A percentile compares a stretch with the other conserved stretches of the same genome.
These are phyloP conservation scores for Fusarium decemcellulare DNA, from an alignment of 2,329 filamentous ascomycete species.

Conservation along the genomic window DNA sequence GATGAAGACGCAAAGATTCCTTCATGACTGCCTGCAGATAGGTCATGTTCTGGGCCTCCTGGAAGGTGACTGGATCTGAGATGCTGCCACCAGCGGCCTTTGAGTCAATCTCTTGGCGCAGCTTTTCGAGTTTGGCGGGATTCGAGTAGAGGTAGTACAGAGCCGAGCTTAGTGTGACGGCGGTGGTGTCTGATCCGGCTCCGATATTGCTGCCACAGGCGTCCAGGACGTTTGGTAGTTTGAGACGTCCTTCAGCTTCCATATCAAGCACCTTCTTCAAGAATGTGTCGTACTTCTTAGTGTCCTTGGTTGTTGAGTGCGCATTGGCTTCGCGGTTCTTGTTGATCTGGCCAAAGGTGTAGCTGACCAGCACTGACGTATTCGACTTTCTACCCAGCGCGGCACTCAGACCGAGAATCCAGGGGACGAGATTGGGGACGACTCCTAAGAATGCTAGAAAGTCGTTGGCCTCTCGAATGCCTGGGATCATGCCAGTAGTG, in stretches of 20 bases:
- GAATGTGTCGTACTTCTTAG: conserved; percentile 13
- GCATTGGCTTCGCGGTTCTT: conserved; percentile 6
- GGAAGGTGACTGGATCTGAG: conserved; percentile 11
- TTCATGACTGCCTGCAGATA: conserved; percentile 7
- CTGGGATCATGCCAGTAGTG: conserved; percentile 10
- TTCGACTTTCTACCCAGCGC: conserved; percentile 7
- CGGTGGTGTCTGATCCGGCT: conserved; percentile 15
- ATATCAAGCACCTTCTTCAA: conserved; percentile 15
- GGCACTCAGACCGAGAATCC: conserved; percentile 3
- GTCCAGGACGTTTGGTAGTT: conserved; percentile 8
- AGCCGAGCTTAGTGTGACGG: conserved; percentile 10
- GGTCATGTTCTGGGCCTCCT: conserved; percentile 9
- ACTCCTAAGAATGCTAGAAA: conserved; percentile 8
- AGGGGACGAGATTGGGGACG: conserved; percentile 4
- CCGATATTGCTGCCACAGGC: conserved; percentile 5
- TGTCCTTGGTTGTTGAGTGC: conserved; percentile 6
- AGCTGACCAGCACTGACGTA: conserved; percentile 2
- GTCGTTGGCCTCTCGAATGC: conserved; percentile 9
- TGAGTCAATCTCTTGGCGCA: conserved; percentile 8
- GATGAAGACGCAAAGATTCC: conserved; percentile 8
- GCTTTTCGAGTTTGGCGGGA: conserved; percentile 3
- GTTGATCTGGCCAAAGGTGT: conserved; percentile 6
- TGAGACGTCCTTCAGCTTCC: conserved; percentile 6
- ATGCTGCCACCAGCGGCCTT: conserved; percentile 5
- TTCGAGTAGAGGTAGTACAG: conserved; percentile 12